Evolutionary conservation across 192 early-diverging fungal genomes (phyloP).

Genomic region (Ramicandelaber brevisporus): DNA sequence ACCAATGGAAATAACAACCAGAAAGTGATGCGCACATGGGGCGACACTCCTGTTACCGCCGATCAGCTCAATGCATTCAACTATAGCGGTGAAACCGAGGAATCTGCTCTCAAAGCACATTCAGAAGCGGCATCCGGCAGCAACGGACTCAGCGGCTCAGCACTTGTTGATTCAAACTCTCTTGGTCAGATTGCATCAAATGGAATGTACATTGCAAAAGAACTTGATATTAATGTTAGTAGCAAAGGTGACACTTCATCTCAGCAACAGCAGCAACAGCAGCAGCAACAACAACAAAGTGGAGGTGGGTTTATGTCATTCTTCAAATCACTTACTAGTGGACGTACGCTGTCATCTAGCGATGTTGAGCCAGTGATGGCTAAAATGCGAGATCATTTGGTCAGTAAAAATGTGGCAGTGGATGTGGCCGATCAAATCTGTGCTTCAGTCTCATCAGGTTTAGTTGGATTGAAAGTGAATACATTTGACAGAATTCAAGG

Average conservation of each 20-base stretch:
- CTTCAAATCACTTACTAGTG: constrained; percentile 42
- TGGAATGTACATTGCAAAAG: constrained; percentile 52
- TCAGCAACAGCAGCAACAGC: constrained; percentile 16
- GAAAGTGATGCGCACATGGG: constrained; percentile 52
- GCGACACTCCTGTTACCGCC: constrained; percentile 18
- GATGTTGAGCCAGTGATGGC: constrained; percentile 53
- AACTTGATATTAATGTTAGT: constrained; percentile 30
- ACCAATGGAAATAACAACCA: constrained; percentile 20
- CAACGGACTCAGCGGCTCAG: constrained; percentile 3
- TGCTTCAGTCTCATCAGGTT: constrained; percentile 36
- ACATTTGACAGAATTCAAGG: constrained; percentile 47
- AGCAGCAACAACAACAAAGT: constrained; percentile 4
- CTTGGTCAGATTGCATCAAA: constrained; percentile 33
- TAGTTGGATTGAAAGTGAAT: constrained; percentile 50
- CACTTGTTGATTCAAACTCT: constrained; percentile 26
- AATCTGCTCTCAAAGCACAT: too few relatives aligned
- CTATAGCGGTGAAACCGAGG: constrained; percentile 7
- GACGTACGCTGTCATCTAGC: constrained; percentile 39
- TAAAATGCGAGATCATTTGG: constrained; percentile 77
- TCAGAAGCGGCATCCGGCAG: constrained; percentile 1
- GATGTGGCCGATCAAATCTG: constrained; percentile 69
- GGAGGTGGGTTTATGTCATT: constrained; percentile 31
- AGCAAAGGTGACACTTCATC: constrained; percentile 20
- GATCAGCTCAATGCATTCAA: constrained; percentile 19
- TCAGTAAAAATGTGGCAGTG: constrained; percentile 80